Evolutionary conservation across 495 filamentous ascomycete species (phyloP), one percentile per base, ranked within the genome.

Genomic region (Aspergillus baeticus): DNA sequence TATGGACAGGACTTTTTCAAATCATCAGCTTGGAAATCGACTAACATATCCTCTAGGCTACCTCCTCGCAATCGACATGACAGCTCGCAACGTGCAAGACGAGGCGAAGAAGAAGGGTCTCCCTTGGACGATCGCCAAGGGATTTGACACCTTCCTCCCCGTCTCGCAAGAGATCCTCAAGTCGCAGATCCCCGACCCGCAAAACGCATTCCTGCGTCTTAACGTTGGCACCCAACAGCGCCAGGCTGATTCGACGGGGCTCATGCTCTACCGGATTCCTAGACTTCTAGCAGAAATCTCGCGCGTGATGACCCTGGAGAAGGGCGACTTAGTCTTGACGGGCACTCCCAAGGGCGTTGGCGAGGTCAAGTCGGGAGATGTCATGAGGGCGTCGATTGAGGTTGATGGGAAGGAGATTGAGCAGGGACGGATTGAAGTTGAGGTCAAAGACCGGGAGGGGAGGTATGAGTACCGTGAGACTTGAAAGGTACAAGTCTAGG

Each of bases 261-360:
- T 98, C 63, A 98, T 98, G 92, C 82, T 98, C 23, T 95, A 95
- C 78, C 76, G 78, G 20, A 91, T 98, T 59, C 91, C 93, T n/a
- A 70, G 87, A 57, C 81, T 93, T 48, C 71, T 98, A 68, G 87
- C 86, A 58, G 91, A 97, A 75, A 95, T 98, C 63, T 91, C 89
- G 43, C 84, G 84, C 61, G 90, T 97, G n/a, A 96, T 96, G 88
- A 91, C 90, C 4, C 77, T 98, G 59, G 88, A 96, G 75, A 79
- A 87, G 67, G 94, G 92, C 38, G 94, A 98, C 75, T 81, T 98
- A 67, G 83, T 98, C 35, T 73, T 98, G 60, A 98, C 94, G 23
- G 94, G 94, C 37, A 98, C 94, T 44, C 94, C 94, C 37, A 98
- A 98, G 81, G 94, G 94, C 10, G 95, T 98, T 29, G 94, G 94